Evolutionary conservation across 1,284 basidiomycete species (phyloP), one percentile per base, ranked within the genome.

Genomic region (Mrakiaceae sp.): DNA sequence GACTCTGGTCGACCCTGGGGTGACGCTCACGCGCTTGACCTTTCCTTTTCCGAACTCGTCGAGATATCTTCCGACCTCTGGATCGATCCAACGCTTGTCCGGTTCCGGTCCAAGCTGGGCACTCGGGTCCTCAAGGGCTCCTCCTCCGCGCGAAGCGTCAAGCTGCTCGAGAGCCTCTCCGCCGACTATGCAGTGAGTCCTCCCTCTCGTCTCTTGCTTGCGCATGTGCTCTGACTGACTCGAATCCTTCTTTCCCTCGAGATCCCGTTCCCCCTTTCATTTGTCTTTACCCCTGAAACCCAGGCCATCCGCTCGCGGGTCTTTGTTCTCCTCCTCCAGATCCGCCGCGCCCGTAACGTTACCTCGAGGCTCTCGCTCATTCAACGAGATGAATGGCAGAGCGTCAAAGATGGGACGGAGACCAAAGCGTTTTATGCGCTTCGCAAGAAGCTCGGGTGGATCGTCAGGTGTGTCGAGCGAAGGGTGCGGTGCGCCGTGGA

Each of bases 1-100:
- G 85, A 88, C 67, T 76, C 76, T 7, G 77, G 80, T 54, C 83
- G 86, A 70, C 74, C 79, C 14, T 93, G 90, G 90, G 80, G 78
- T 49, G 89, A 92, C 73, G 90, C 88, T 72, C 89, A 92, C 74
- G 86, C 87, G 71, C 76, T 93, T 54, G 91, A 91, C 69, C 84
- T 83, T 48, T 83, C 85, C 5, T 86, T 92, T 69, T 79, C 80
- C 12, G 87, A 90, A 66, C 79, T 84, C 11, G 79, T 86, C 48
- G 81, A 83, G 67, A 76, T 81, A 10, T 75, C 78, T 7, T 71
- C 73, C 2, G 74, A 78, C 14, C 75, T 77, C 64, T 87, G 84
- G 83, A 82, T 91, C 65, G 84, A 89, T 60, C 73, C 84, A 0
- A 80, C 84, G 1, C 83, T 87, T 6, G 82, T 92, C n/a, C 84